Evolutionary conservation across 176 grass and related monocot genomes (phyloP).

Genomic region (Triticum dicoccoides): DNA sequence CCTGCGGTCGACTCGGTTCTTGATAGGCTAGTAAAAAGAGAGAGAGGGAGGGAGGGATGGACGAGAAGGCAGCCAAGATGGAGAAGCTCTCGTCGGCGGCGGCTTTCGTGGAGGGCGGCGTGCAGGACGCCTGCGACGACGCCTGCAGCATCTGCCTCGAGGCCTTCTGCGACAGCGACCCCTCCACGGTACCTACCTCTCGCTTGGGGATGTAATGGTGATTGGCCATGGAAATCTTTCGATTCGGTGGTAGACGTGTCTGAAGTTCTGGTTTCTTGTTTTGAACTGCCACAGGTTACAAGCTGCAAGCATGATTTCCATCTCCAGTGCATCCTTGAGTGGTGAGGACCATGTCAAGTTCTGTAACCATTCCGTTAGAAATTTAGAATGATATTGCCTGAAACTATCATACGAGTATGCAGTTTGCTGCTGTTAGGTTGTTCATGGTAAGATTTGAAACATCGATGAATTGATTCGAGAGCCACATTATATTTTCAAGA

Average conservation of each 20-base stretch:
- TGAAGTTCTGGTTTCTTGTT: not conserved
- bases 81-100: slow-evolving; percentile 78
- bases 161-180: slow-evolving; percentile 85
- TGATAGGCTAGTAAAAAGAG: not conserved
- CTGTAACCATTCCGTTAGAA: not conserved
- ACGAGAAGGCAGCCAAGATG: slow-evolving; percentile 72
- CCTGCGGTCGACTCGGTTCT: not conserved
- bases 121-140: slow-evolving; percentile 94
- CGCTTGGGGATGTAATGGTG: not conserved
- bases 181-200: slow-evolving; percentile 56
- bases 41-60: slow-evolving; percentile 15
- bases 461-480: not conserved
- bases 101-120: slow-evolving; percentile 90
- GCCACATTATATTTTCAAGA: not conserved
- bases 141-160: slow-evolving; percentile 98
- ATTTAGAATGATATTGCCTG: not conserved
- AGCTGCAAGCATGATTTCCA: slow-evolving; percentile 93
- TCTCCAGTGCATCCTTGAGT: slow-evolving; percentile 97
- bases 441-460: not conserved
- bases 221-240: not conserved
- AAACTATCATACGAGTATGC: not conserved
- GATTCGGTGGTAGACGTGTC: not conserved
- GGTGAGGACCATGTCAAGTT: slow-evolving; percentile 41
- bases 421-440: not conserved
- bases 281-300: slow-evolving; percentile 51